Base-by-base conservation (phyloP, 1,284 basidiomycete genomes). In the Entoloma clypeatum region DNA sequence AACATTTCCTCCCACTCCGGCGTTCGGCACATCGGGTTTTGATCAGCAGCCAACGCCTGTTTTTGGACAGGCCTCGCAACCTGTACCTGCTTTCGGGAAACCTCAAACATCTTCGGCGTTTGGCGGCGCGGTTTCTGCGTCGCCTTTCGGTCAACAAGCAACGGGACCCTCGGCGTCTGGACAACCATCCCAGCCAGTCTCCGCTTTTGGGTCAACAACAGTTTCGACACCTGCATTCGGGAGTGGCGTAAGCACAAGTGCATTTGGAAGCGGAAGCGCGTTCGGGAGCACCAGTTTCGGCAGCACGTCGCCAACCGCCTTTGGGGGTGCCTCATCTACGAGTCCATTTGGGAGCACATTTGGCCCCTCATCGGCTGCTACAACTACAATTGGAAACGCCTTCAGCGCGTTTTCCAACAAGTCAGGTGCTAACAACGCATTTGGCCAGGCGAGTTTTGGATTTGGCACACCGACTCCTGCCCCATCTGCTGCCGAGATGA, bases 371-470 rank as follows among this genome's bases (percentile, higher is more conserved):
- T 47, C 46, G 19, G 42, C 44, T 11, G 16, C 36, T 7, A n/a
- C 44, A 22, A 14, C 40, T 13, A 13, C n/a, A 18, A 42, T 32
- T 13, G 26, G 31, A 19, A 49, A 31, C 29, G 10, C 44, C 16
- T 43, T 50, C 27, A 36, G 49, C 17, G 32, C 49, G 9, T 50
- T 59, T 41, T 48, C 46, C 32, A 22, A 36, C 36, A 32, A 47
- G 5, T 16, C 43, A 9, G 39, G 43, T n/a, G 39, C 43, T 9
- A 44, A 54, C 5, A 61, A 53, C 39, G 49, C 52, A 1, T 62
- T 64, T 42, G 57, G 57, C 5, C 45, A 55, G 34, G 41, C 54
- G 5, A 47, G 50, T 24, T 61, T 63, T 36, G 56, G 54, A n/a
- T 48, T 54, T 33, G 34, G 47, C n/a, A 33, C 48, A 7, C 24